Base-by-base conservation (phyloP, 164 flowering plant species). In the Vitis labrusca region DNA sequence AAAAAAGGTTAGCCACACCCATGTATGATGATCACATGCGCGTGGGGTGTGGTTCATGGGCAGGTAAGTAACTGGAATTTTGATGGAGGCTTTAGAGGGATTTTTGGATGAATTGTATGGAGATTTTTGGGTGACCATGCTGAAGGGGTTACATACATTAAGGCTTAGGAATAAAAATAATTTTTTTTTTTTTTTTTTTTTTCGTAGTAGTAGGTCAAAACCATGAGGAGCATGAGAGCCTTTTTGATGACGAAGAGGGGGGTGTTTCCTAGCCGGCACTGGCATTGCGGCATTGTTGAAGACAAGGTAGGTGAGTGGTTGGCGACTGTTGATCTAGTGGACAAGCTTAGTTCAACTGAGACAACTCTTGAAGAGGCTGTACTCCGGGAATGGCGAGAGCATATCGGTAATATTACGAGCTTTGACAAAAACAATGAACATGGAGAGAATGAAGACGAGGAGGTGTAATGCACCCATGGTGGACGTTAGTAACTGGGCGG, bases 311-410 rank as follows among this genome's bases (percentile, higher is more conserved):
- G 97, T 94, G 54, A 94, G 77, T 59, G 98, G 91, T 48, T 77
- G 64, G 60, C 93, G 93, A 70, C 78, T 78, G 85, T 92, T 92
- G 89, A 94, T 87, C 32, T 94, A 97, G 77, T 89, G 95, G 71
- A 80, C 88, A 60, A 94, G 88, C 69, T 82, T 88, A 5, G 98
- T 94, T 55, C 79, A 82, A 44, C 83, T 9, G 29, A 94, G 89
- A 67, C 79, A 86, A 77, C 62, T 66, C 85, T 85, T 92, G 89
- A 64, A 87, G 48, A 60, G 65, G 64, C 81, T 77, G 90, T 88
- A 91, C 7, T 91, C 91, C 0, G 97, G 88, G 75, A 68, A 73
- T 11, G 32, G 74, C 1, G 76, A 50, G 50, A 94, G 92, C 0
- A 94, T 87, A 0, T 64, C 84, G 29, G 97, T 92, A 71, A 94